Conservation (phyloP, 345 rosid genomes). For the Arabis alpina region DNA sequence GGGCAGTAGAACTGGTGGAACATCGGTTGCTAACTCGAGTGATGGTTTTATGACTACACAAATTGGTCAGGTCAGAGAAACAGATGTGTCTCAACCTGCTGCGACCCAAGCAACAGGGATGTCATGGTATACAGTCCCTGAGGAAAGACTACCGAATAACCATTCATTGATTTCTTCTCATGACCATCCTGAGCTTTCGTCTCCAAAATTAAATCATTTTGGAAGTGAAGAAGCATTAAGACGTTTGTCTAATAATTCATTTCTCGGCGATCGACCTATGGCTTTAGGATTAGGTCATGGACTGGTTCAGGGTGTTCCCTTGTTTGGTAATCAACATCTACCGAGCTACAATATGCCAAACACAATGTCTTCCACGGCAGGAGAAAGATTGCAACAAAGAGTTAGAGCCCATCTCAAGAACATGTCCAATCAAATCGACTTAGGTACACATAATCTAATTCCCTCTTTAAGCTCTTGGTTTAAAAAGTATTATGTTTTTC, state of each 20-base stretch:
- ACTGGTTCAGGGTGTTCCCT: conserved; percentile 44
- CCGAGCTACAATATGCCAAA: conserved; percentile 50
- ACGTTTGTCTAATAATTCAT: conserved; percentile 36
- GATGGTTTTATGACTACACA: conserved; percentile 48
- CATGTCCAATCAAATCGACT: conserved; percentile 59
- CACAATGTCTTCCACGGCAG: conserved; percentile 47
- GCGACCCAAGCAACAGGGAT: conserved; percentile 46
- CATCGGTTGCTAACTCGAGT: conserved; percentile 49
- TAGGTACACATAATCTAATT: conserved; percentile 57
- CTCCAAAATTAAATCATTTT: conserved; percentile 47
- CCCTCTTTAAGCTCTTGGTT: conserved; percentile 20
- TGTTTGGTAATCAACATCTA: conserved; percentile 47
- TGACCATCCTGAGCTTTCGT: conserved; percentile 47
- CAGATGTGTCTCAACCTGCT: conserved; percentile 45
- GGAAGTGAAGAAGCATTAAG: conserved; percentile 50
- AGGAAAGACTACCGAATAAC: conserved; percentile 50
- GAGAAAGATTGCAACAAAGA: conserved; percentile 75
- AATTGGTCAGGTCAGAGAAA: conserved; percentile 53
- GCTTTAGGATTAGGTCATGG: conserved; percentile 62
- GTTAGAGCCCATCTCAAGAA: conserved; percentile 70
- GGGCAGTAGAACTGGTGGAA: conserved; percentile 54
- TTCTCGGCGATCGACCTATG: conserved; percentile 41
- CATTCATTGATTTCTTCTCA: conserved; percentile 49
- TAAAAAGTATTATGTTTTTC: background rate
- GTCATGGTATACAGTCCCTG: conserved; percentile 42